Conservation (phyloP, 2,329 filamentous ascomycete species). For the Trematosphaeria pertusa region DNA sequence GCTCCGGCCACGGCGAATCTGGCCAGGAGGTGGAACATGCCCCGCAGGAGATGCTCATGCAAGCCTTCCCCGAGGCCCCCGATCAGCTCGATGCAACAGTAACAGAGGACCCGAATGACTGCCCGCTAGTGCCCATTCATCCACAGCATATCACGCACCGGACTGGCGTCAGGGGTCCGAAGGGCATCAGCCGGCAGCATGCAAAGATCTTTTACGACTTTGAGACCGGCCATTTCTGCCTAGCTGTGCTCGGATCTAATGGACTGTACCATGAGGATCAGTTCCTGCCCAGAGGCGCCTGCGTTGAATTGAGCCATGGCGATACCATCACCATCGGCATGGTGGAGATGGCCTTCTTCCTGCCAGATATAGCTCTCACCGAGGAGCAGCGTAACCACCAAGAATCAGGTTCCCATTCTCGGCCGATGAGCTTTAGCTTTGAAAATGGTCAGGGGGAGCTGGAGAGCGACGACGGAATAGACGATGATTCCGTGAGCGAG, state of each 20-base stretch:
- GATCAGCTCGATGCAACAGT: conserved; percentile 64
- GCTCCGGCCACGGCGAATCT: conserved; percentile 52
- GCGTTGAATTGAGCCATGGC: conserved; percentile 64
- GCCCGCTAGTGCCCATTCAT: conserved; percentile 75
- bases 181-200: conserved; percentile 76
- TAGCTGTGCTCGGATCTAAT: conserved; percentile 68
- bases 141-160: conserved; percentile 56
- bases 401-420: conserved; percentile 53
- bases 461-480: conserved; percentile 56
- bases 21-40: conserved; percentile 38
- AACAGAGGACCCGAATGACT: conserved; percentile 64
- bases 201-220: conserved; percentile 75
- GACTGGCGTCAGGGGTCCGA: conserved; percentile 67
- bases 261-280: conserved; percentile 61
- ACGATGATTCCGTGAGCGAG: conserved; percentile 40
- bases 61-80: conserved; percentile 43
- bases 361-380: conserved; percentile 60
- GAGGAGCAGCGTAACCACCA: conserved; percentile 61
- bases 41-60: conserved; percentile 45
- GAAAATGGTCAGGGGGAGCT: conserved; percentile 66
- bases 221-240: conserved; percentile 68
- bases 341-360: conserved; percentile 71
- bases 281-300: conserved; percentile 25
- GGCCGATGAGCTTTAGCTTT: conserved; percentile 76
- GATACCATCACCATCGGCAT: conserved; percentile 75